Base-by-base conservation (phyloP, 2,329 filamentous ascomycete species). In the Fusarium transvaalense region DNA sequence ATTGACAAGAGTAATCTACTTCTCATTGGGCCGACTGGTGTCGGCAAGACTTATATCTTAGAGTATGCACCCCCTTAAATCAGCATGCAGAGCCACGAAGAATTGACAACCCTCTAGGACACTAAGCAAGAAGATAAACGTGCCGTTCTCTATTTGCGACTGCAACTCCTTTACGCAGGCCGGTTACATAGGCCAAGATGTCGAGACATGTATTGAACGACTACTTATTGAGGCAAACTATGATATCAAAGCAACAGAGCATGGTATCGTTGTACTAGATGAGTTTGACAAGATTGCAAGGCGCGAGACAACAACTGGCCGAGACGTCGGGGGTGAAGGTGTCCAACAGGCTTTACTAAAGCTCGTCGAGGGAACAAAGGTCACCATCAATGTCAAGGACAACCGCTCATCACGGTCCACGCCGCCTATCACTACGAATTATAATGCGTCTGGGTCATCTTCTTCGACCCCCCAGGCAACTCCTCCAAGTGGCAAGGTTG, bases 251-350 rank as follows among this genome's bases (percentile, higher is more conserved):
- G 89, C 91, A 56, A 91, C 94, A 10, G 95, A 99, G 77, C 88
- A 92, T 54, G 96, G 96, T 7, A 98, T 99, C 57, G 93, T 99
- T 46, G 96, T 97, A 57, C 84, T 99, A 21, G 96, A 99, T 73
- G 96, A 99, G 80, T 93, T 99, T 56, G 96, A 99, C 83, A 99
- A 99, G 81, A 94, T 98, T 61, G 94, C 96, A 3, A 92, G 92
- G 37, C 89, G 93, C 27, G 95, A 96, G 76, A 91, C 94, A 17
- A 89, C 89, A 64, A 94, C 97, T 63, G 95, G 94, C 21, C 92
- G 97, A 72, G 96, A 99, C 75, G 96, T 99, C 4, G 92, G 94
- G 19, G 96, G 96, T 23, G 96, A 98, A 82, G 96, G 96, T 54
- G 96, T 98, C 0, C 96, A 99, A 76, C 96, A 99, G 80, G 95